Conservation (phyloP, 139 green algal genomes). For the Chlamydomonas sphaeroides region DNA sequence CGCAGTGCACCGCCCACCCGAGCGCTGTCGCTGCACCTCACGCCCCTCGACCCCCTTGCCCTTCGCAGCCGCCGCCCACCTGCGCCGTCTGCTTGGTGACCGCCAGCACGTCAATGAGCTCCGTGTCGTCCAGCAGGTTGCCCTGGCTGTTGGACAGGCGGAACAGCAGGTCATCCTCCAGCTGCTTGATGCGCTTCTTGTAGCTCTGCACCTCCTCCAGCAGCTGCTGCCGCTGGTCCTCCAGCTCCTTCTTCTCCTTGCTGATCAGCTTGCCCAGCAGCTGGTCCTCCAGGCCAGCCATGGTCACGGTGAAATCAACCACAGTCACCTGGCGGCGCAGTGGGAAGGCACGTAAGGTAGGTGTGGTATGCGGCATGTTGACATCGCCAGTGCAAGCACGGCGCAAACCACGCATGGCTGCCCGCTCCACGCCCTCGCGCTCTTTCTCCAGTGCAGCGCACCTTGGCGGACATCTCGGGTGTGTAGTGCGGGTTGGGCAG, state of each 20-base stretch:
- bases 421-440: no score
- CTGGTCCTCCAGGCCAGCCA: slow-evolving; percentile 94
- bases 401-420: no score
- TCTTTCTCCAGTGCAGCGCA: no score
- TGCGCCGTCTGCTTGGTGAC: slow-evolving; percentile 92
- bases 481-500: slow-evolving; percentile 94
- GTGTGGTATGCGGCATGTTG: no score
- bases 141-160: slow-evolving; percentile 78
- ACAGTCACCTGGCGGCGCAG: no score
- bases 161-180: slow-evolving; percentile 95
- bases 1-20: no score
- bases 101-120: slow-evolving; percentile 94
- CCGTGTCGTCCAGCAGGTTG: slow-evolving; percentile 96
- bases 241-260: slow-evolving; percentile 95
- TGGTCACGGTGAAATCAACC: slow-evolving; percentile 97
- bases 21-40: no score
- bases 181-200: slow-evolving; percentile 94
- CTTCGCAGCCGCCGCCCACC: slow-evolving; percentile 6
- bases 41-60: background rate
- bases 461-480: slow-evolving; percentile 91
- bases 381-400: no score
- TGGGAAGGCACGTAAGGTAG: no score
- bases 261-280: slow-evolving; percentile 94
- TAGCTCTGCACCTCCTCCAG: slow-evolving; percentile 92
- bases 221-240: slow-evolving; percentile 91